A percentile compares a stretch with the other conserved stretches of the same genome.
Conservation (phyloP, 2,329 filamentous ascomycete species). For the Dactylellina drechsleri region DNA sequence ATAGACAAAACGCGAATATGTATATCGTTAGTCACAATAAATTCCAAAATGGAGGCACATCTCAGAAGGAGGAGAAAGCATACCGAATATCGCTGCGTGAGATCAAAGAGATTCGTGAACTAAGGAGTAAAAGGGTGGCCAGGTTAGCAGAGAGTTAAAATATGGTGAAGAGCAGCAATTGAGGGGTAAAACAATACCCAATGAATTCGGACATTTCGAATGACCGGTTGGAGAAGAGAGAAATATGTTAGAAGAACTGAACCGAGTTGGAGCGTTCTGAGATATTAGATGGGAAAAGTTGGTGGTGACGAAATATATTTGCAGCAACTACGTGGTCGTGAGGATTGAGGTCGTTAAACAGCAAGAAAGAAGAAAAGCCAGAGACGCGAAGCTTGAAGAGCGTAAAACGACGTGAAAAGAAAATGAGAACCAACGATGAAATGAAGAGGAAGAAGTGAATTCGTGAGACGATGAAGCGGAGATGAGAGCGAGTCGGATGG, state of each 20-base stretch:
- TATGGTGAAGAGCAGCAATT: background rate
- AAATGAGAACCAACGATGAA: constrained; percentile 9
- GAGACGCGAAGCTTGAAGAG: constrained; percentile 20
- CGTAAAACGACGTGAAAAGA: constrained; percentile 1
- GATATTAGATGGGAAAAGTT: constrained; percentile 12
- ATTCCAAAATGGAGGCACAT: constrained; percentile 7
- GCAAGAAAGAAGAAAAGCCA: constrained; percentile 17
- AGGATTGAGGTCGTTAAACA: constrained; percentile 13
- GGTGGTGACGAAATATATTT: constrained; percentile 19
- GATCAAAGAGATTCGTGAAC: constrained; percentile 93
- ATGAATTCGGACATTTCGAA: constrained; percentile 70
- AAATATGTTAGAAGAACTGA: background rate
- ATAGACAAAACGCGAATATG: constrained; percentile 58
- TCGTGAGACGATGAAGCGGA: constrained; percentile 27
- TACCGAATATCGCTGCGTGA: constrained; percentile 98
- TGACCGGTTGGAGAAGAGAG: constrained; percentile 1
- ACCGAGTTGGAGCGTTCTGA: background rate
- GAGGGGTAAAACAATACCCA: constrained; percentile 63
- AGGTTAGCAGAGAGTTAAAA: constrained; percentile 31
- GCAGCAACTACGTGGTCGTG: constrained; percentile 58
- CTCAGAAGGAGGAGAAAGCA: constrained; percentile 59
- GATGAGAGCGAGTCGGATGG: constrained; percentile 7
- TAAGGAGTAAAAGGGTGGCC: constrained; percentile 61
- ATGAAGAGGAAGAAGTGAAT: constrained; percentile 27
- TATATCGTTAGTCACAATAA: constrained; percentile 8